Percentiles rank a stretch among this genome's conserved stretches.
These are phyloP conservation scores for Tuber melanosporum DNA, from an alignment of 495 filamentous ascomycete species.

Conservation along the genomic window DNA sequence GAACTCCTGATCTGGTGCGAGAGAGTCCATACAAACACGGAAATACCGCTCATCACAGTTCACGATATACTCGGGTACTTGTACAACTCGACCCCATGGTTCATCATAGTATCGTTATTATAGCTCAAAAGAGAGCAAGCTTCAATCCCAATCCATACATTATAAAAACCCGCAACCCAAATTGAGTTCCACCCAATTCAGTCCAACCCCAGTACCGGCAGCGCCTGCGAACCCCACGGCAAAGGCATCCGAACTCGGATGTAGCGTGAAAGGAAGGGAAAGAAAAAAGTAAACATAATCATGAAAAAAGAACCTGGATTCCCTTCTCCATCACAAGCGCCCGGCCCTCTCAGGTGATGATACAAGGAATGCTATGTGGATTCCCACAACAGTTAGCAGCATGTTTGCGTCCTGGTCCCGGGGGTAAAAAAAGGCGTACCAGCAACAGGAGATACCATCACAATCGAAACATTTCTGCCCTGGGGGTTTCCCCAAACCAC, in stretches of 20 bases:
- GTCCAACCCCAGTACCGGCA: not conserved
- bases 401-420: not conserved
- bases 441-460: conserved; percentile 31
- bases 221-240: not conserved
- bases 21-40: not conserved
- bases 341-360: conserved; percentile 27
- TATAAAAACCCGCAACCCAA: not conserved
- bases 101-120: not conserved
- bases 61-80: not conserved
- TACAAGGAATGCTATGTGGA: conserved; percentile 23
- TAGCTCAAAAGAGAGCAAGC: not conserved
- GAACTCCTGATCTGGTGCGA: not conserved
- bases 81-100: not conserved
- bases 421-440: conserved; percentile 13
- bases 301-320: not conserved
- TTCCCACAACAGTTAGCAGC: conserved; percentile 7
- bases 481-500: conserved; percentile 28
- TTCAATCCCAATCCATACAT: not conserved
- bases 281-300: not conserved
- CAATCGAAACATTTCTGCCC: conserved; percentile 33
- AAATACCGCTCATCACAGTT: not conserved
- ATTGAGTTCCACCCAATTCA: not conserved
- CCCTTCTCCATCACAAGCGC: not conserved
- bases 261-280: not conserved
- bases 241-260: not conserved